Evolutionary conservation across 2,329 filamentous ascomycete genomes (phyloP).

Genomic region (Scedosporium minutisporum): DNA sequence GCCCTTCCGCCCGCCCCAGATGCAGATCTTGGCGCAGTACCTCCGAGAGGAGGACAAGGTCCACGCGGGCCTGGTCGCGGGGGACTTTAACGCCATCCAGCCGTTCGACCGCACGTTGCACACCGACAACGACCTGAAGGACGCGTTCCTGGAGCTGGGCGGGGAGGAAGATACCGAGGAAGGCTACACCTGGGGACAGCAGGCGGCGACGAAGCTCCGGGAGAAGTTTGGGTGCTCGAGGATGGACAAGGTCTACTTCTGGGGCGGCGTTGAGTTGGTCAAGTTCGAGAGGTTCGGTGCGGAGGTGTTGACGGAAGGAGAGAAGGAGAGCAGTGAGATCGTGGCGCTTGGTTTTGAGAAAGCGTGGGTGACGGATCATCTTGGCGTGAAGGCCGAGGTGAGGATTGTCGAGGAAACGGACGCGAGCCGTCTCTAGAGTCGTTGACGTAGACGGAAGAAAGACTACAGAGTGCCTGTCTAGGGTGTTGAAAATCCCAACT

Average conservation of each 20-base stretch:
- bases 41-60: constrained; percentile 27
- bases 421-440: background rate
- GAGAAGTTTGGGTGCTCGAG: constrained; percentile 37
- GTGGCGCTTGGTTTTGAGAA: constrained; percentile 22
- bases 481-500: too few species aligned
- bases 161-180: constrained; percentile 38
- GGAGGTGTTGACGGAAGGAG: constrained; percentile 30
- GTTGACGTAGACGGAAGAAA: too few species aligned
- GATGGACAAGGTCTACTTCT: constrained; percentile 44
- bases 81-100: constrained; percentile 50
- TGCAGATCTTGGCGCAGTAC: constrained; percentile 31
- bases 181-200: constrained; percentile 50
- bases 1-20: constrained; percentile 37
- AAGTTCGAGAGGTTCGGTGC: constrained; percentile 37
- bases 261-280: constrained; percentile 21
- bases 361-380: constrained; percentile 41
- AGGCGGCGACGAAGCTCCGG: constrained; percentile 29
- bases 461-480: too few species aligned
- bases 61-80: constrained; percentile 35
- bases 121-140: constrained; percentile 35
- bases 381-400: constrained; percentile 27
- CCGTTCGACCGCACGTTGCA: constrained; percentile 40
- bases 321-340: constrained; percentile 20
- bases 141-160: constrained; percentile 42
- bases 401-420: background rate